Conservation (phyloP, 208 protist species). For the Acanthamoeba triangularis region DNA sequence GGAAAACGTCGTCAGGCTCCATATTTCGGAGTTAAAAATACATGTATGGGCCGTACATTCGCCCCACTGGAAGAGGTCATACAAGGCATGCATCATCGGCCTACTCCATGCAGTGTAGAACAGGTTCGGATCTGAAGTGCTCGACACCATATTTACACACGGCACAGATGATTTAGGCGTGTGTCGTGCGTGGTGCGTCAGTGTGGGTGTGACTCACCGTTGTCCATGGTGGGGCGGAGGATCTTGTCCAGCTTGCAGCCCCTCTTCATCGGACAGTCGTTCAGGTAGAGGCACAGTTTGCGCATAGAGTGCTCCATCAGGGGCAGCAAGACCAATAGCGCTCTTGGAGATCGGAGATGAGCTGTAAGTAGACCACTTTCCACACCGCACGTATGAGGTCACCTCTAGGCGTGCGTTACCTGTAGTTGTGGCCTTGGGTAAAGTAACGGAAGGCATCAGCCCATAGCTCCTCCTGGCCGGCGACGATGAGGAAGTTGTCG, state of each 20-base stretch:
- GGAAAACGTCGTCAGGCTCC: background rate
- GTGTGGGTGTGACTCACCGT: background rate
- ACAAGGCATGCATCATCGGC: conserved; percentile 57
- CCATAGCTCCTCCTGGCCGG: conserved; percentile 66
- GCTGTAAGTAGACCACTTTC: background rate
- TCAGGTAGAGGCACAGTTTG: conserved; percentile 67
- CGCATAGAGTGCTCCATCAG: conserved; percentile 70
- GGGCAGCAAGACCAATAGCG: conserved; percentile 23
- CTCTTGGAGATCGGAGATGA: background rate
- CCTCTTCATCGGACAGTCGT: background rate
- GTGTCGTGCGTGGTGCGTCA: background rate
- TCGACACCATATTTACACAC: background rate
- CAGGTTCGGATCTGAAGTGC: background rate
- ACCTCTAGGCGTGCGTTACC: background rate
- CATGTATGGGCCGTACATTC: background rate
- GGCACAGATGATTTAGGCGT: background rate
- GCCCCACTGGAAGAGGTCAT: conserved; percentile 56
- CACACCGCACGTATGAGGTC: background rate
- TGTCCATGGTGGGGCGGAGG: conserved; percentile 60
- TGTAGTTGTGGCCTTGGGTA: conserved; percentile 14
- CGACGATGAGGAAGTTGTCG: conserved; percentile 49
- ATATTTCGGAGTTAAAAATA: background rate
- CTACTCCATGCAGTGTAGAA: conserved; percentile 12
- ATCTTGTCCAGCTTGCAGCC: conserved; percentile 74
- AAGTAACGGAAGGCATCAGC: conserved; percentile 60